Evolutionary conservation across 192 early-diverging fungal species (phyloP).

Genomic region (Gonapodya sp.): DNA sequence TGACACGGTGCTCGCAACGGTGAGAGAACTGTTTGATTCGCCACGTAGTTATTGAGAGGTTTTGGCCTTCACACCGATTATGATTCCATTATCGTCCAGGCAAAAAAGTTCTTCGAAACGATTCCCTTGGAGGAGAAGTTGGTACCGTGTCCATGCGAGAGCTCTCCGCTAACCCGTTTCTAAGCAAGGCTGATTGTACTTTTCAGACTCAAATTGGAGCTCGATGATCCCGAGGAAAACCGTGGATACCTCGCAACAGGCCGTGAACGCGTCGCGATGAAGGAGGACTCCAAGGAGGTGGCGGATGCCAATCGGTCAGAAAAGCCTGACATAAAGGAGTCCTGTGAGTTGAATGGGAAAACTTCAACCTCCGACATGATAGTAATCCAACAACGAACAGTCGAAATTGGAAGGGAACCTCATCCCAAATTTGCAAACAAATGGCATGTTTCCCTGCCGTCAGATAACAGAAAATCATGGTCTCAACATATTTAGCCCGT

Average conservation of each 20-base stretch:
- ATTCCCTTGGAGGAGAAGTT: neutral
- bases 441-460: no score
- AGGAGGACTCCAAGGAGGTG: neutral
- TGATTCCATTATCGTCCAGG: neutral
- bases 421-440: neutral
- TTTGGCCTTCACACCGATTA: no score
- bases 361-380: neutral
- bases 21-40: no score
- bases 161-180: no score
- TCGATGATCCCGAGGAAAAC: neutral
- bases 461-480: no score
- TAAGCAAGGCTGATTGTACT: no score
- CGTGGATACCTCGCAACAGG: neutral
- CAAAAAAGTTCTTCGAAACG: neutral
- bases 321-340: neutral
- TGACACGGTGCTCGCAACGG: neutral
- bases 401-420: neutral
- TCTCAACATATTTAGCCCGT: no score
- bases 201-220: neutral
- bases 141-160: no score
- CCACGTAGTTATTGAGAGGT: no score
- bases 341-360: neutral
- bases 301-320: neutral
- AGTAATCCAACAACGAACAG: neutral
- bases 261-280: neutral